Evolutionary conservation across 202 grass and related monocot genomes (phyloP).

Genomic region (Schoenoplectus triqueter): DNA sequence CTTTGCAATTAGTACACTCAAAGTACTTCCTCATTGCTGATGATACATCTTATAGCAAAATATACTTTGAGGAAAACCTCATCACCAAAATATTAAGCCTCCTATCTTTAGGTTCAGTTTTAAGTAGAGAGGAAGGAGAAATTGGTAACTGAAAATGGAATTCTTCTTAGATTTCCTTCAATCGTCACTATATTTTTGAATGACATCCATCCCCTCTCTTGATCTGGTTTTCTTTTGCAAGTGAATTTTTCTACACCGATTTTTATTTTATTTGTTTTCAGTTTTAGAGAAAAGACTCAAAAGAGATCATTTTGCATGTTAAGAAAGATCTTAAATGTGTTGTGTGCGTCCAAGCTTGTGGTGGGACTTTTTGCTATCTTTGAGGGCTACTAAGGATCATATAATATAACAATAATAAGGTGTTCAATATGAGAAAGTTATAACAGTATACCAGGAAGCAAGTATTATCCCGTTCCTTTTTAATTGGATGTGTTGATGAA

Average conservation of each 20-base stretch:
- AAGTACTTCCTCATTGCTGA: not conserved
- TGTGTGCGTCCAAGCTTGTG: not conserved
- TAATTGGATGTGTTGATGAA: not conserved
- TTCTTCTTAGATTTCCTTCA: not conserved
- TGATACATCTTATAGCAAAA: not conserved
- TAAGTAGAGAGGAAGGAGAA: not conserved
- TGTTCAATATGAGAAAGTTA: constrained; percentile 18
- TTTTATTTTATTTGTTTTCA: constrained; percentile 4
- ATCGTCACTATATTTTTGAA: not conserved
- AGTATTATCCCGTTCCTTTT: not conserved
- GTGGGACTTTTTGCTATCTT: not conserved
- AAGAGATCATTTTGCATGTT: not conserved
- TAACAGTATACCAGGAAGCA: constrained; percentile 1
- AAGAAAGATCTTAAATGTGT: not conserved
- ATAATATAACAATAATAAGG: constrained; percentile 6
- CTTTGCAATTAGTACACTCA: constrained; percentile 22
- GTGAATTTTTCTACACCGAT: not conserved
- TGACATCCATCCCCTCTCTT: not conserved
- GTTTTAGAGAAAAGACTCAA: not conserved
- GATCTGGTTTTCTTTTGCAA: not conserved
- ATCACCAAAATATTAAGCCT: not conserved
- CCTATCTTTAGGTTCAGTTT: not conserved
- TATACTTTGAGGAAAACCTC: not conserved
- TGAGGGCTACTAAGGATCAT: constrained; percentile 17
- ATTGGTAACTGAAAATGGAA: not conserved